Evolutionary conservation across 2,329 filamentous ascomycete species (phyloP).

Genomic region (Alternaria gaisen): DNA sequence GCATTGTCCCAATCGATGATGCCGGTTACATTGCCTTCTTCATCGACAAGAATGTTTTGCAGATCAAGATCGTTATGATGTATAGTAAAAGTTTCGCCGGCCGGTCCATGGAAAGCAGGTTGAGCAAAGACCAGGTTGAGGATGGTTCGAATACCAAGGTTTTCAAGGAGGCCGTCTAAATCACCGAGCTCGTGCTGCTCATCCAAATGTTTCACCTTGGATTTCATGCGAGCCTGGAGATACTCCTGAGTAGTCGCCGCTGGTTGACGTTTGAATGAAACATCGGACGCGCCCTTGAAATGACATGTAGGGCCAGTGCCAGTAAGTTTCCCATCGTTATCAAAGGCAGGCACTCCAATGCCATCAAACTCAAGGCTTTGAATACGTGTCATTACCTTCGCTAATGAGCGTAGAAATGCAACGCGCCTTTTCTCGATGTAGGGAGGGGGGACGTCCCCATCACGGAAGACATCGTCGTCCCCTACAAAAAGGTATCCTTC

Average conservation of each 20-base stretch:
- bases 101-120: constrained; percentile 1
- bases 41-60: constrained; percentile 34
- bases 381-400: background rate
- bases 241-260: background rate
- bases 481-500: constrained; percentile 10
- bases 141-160: constrained; percentile 15
- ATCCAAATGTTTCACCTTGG: background rate
- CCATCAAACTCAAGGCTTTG: background rate
- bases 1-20: constrained; percentile 31
- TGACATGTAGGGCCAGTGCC: constrained; percentile 1
- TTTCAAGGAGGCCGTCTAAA: background rate
- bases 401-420: background rate
- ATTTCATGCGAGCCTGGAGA: background rate
- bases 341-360: background rate
- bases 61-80: constrained; percentile 31
- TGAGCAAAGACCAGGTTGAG: background rate
- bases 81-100: constrained; percentile 28
- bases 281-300: background rate
- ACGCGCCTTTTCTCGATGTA: constrained; percentile 7
- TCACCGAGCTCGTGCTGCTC: background rate
- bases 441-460: constrained; percentile 1
- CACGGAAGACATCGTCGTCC: constrained; percentile 16
- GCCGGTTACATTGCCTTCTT: constrained; percentile 22
- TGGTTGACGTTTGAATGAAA: background rate
- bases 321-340: background rate